Evolutionary conservation across 2,329 filamentous ascomycete species (phyloP).

Genomic region (Arthrobotrys iridis): DNA sequence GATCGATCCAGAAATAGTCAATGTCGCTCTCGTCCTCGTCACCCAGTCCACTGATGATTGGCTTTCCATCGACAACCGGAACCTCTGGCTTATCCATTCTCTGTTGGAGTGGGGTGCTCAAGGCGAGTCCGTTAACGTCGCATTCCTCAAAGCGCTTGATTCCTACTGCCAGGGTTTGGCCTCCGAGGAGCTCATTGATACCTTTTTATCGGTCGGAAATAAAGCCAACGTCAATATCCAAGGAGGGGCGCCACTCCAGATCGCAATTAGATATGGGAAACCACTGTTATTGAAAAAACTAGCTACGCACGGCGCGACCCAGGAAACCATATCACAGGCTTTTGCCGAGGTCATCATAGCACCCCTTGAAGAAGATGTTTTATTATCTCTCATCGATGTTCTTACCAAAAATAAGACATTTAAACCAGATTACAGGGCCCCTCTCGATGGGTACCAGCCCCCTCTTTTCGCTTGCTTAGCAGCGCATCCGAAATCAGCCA

Average conservation of each 20-base stretch:
- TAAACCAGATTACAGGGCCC: background rate
- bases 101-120: constrained; percentile 18
- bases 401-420: background rate
- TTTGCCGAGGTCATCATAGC: constrained; percentile 11
- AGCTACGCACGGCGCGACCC: background rate
- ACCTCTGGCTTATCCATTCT: constrained; percentile 17
- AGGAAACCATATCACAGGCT: constrained; percentile 7
- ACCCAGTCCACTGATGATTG: constrained; percentile 16
- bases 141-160: constrained; percentile 19
- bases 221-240: constrained; percentile 25
- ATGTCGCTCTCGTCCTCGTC: constrained; percentile 20
- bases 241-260: constrained; percentile 16
- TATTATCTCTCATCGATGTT: constrained; percentile 10
- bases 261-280: constrained; percentile 17
- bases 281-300: background rate
- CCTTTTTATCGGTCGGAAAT: constrained; percentile 3
- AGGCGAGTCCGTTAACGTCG: constrained; percentile 5
- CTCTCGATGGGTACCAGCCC: constrained; percentile 4
- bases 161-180: background rate
- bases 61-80: background rate
- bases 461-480: constrained; percentile 21
- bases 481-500: constrained; percentile 7
- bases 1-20: constrained; percentile 4
- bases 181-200: constrained; percentile 16
- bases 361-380: background rate